Percentiles rank a stretch among this genome's conserved stretches.
Evolutionary conservation across 495 filamentous ascomycete genomes (phyloP).

Genomic region (Diplogelasinospora grovesii): DNA sequence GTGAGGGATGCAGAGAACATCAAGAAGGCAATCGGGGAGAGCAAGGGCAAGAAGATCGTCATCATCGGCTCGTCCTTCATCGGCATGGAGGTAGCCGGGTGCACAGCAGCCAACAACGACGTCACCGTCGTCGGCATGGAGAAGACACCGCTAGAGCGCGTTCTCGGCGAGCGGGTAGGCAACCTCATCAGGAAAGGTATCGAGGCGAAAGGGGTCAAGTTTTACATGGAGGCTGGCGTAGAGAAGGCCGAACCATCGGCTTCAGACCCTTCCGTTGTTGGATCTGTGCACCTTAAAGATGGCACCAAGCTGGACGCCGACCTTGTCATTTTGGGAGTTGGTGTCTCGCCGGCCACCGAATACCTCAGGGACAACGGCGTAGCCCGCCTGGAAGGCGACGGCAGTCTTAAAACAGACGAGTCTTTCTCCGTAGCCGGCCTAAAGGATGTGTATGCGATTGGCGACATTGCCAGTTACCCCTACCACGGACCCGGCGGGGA

Average conservation of each 20-base stretch:
- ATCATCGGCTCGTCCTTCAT: constrained; percentile 91
- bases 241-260: constrained; percentile 69
- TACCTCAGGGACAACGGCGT: constrained; percentile 69
- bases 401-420: constrained; percentile 71
- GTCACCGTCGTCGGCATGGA: constrained; percentile 96
- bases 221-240: constrained; percentile 72
- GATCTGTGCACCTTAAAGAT: constrained; percentile 76
- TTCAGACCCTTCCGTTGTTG: constrained; percentile 60
- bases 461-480: constrained; percentile 92
- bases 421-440: constrained; percentile 66
- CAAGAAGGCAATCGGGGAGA: constrained; percentile 63
- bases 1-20: constrained; percentile 72
- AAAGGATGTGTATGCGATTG: constrained; percentile 83
- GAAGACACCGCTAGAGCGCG: constrained; percentile 72
- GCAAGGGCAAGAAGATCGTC: constrained; percentile 81
- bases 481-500: constrained; percentile 84
- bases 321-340: constrained; percentile 83
- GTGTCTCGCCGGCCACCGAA: constrained; percentile 78
- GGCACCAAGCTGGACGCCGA: constrained; percentile 80
- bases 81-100: constrained; percentile 89
- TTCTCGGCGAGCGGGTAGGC: constrained; percentile 79
- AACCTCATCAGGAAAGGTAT: constrained; percentile 68
- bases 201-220: constrained; percentile 81
- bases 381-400: constrained; percentile 67
- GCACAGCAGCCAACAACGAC: constrained; percentile 62